Percentiles rank a stretch among this genome's conserved stretches.
Conservation (phyloP, 2,329 filamentous ascomycete genomes). For the Penicillium sp. region DNA sequence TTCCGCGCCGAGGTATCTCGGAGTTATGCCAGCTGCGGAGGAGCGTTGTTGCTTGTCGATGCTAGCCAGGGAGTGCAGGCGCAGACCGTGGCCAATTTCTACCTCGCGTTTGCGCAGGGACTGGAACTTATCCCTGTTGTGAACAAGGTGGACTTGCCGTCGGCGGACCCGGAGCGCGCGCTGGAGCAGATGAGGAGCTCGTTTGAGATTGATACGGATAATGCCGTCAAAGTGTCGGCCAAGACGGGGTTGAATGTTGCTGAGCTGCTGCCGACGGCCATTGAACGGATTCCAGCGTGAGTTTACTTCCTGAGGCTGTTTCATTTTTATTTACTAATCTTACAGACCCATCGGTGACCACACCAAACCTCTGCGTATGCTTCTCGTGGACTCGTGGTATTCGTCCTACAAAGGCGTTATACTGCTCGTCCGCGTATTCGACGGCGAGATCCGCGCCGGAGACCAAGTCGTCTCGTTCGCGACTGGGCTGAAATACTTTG, state of each 20-base stretch:
- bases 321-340: slow-evolving; percentile 19
- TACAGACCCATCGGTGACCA: slow-evolving; percentile 65
- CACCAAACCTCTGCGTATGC: slow-evolving; percentile 69
- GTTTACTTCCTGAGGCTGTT: slow-evolving; percentile 18
- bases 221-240: slow-evolving; percentile 76
- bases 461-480: slow-evolving; percentile 85
- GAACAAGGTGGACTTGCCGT: slow-evolving; percentile 93
- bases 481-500: slow-evolving; percentile 82
- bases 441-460: slow-evolving; percentile 76
- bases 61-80: slow-evolving; percentile 95
- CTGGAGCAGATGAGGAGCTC: slow-evolving; percentile 79
- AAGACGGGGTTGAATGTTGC: slow-evolving; percentile 90
- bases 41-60: slow-evolving; percentile 87
- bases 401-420: slow-evolving; percentile 94
- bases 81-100: slow-evolving; percentile 98
- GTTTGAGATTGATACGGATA: slow-evolving; percentile 80
- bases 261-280: slow-evolving; percentile 75
- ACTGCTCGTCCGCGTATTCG: slow-evolving; percentile 84
- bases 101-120: slow-evolving; percentile 90
- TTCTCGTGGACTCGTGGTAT: slow-evolving; percentile 98
- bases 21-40: slow-evolving; percentile 93
- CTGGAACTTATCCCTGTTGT: slow-evolving; percentile 83
- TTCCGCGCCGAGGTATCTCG: slow-evolving; percentile 94
- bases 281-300: slow-evolving; percentile 73
- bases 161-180: slow-evolving; percentile 80